Conservation (phyloP, 2,329 filamentous ascomycete species). For the Pseudogymnoascus sp. region DNA sequence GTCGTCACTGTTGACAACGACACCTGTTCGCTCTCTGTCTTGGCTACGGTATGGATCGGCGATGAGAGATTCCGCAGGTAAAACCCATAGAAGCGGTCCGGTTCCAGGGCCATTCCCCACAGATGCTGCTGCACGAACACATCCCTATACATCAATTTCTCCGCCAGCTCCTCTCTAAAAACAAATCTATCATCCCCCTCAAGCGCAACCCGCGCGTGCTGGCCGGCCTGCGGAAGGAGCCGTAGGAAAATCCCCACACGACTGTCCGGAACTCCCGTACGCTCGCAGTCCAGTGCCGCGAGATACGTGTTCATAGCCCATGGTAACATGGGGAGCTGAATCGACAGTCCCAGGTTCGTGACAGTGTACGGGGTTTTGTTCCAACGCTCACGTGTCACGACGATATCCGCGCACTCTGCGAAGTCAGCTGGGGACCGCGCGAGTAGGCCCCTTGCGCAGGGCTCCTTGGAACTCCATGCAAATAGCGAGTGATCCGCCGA, state of each 20-base stretch:
- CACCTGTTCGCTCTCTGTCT: neutral
- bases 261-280: neutral
- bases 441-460: constrained; percentile 9
- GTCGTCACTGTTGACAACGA: neutral
- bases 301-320: constrained; percentile 20
- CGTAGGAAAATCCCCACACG: constrained; percentile 12
- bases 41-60: neutral
- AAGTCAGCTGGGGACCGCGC: constrained; percentile 12
- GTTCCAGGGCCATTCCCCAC: neutral
- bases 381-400: neutral
- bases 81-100: neutral
- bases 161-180: neutral
- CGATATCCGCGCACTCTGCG: neutral
- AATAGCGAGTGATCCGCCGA: constrained; percentile 31
- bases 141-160: neutral
- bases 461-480: constrained; percentile 18
- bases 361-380: constrained; percentile 14
- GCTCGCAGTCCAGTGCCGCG: constrained; percentile 17
- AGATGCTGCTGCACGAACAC: neutral
- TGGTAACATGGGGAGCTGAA: constrained; percentile 14
- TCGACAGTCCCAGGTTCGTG: constrained; percentile 18
- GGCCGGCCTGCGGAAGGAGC: constrained; percentile 7
- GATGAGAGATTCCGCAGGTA: neutral
- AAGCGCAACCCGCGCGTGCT: constrained; percentile 5
- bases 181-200: neutral